Evolutionary conservation across 2,329 filamentous ascomycete genomes (phyloP).

Genomic region (Aspergillus sp.): DNA sequence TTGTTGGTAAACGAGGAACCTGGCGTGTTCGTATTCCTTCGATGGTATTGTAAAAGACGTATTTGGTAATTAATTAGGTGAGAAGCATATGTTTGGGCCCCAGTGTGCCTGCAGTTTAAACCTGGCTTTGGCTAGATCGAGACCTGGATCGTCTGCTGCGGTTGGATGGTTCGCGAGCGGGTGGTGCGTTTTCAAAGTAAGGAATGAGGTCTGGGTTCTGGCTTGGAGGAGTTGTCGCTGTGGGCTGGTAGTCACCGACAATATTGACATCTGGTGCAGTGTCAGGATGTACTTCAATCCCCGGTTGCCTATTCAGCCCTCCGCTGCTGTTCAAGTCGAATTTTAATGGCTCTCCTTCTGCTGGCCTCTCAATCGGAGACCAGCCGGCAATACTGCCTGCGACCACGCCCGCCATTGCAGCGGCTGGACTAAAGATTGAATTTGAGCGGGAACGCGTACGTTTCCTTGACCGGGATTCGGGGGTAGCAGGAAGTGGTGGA

Average conservation of each 20-base stretch:
- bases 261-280: constrained; percentile 48
- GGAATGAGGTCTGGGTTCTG: constrained; percentile 48
- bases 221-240: constrained; percentile 43
- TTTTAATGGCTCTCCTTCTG: constrained; percentile 36
- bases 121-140: constrained; percentile 34
- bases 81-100: neutral
- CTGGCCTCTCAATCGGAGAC: constrained; percentile 58
- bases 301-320: constrained; percentile 41
- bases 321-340: constrained; percentile 40
- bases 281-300: constrained; percentile 49
- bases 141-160: constrained; percentile 37
- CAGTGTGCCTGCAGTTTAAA: neutral
- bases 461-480: constrained; percentile 51
- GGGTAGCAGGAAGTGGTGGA: constrained; percentile 50
- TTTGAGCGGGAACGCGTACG: constrained; percentile 60
- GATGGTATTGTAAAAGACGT: no score
- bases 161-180: constrained; percentile 32
- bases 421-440: constrained; percentile 58
- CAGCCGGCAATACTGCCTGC: constrained; percentile 66
- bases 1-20: neutral
- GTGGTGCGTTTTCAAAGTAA: constrained; percentile 44
- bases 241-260: constrained; percentile 36
- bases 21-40: no score
- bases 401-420: constrained; percentile 65
- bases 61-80: neutral